Evolutionary conservation across 2,329 filamentous ascomycete genomes (phyloP).

Genomic region (Aspergillus sp.): DNA sequence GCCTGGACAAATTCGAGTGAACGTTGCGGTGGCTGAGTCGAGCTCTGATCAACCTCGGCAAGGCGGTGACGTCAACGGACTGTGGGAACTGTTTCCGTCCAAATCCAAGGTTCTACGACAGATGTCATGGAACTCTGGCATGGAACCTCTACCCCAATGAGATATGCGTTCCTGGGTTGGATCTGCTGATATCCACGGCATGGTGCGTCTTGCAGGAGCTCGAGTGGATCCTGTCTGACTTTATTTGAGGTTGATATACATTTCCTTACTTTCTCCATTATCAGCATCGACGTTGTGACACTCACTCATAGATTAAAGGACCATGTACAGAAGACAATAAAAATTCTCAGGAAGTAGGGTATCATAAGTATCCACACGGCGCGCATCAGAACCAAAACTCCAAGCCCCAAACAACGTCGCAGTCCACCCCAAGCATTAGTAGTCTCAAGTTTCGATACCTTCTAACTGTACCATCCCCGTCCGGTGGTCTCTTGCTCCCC

Average conservation of each 20-base stretch:
- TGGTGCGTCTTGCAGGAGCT: no score
- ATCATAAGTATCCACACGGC: slow-evolving; percentile 10
- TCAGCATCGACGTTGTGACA: no score
- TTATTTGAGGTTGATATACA: no score
- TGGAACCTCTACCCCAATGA: neutral
- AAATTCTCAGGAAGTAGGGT: slow-evolving; percentile 6
- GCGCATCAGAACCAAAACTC: slow-evolving; percentile 5
- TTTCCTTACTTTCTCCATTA: no score
- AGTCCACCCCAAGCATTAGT: no score
- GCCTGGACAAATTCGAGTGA: neutral
- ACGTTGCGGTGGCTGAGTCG: neutral
- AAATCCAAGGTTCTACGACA: neutral
- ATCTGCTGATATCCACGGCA: no score
- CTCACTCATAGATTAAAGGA: no score
- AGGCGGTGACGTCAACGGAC: neutral
- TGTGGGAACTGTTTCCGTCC: neutral
- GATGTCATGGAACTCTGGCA: neutral
- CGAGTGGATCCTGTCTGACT: no score
- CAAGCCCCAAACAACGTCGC: neutral
- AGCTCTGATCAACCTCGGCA: neutral
- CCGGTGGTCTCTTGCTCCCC: slow-evolving; percentile 46
- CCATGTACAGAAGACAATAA: no score
- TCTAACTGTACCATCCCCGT: slow-evolving; percentile 65
- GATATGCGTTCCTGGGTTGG: neutral
- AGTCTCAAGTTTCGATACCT: no score